Conservation (phyloP, 352 stramenopile species). For the Globisporangium cederbergense region DNA sequence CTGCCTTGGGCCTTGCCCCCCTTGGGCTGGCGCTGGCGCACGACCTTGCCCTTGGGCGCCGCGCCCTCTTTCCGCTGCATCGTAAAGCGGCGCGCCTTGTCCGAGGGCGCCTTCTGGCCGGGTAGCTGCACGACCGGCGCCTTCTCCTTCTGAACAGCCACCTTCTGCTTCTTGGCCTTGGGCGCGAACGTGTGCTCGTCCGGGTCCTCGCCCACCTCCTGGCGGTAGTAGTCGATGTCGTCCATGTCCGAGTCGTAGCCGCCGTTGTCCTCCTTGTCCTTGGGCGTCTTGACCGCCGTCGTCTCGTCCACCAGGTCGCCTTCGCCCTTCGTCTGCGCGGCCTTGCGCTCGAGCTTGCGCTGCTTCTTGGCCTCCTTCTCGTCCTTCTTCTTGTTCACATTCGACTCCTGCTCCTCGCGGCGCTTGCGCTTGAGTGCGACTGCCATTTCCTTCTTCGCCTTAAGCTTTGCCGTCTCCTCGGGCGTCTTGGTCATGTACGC, state of each 20-base stretch:
- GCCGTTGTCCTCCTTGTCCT: conserved; percentile 17
- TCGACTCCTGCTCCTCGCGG: conserved; percentile 85
- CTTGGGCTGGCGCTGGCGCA: conserved; percentile 54
- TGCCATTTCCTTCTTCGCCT: conserved; percentile 72
- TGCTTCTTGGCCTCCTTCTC: conserved; percentile 76
- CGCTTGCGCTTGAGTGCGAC: conserved; percentile 79
- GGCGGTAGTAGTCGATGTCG: conserved; percentile 80
- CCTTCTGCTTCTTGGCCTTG: conserved; percentile 48
- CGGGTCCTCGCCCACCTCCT: conserved; percentile 78
- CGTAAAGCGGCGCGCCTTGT: conserved; percentile 62
- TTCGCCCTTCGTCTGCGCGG: conserved; percentile 36
- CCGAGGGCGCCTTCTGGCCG: conserved; percentile 57
- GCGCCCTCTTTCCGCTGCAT: conserved; percentile 24
- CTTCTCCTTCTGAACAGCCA: conserved; percentile 16
- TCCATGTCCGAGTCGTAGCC: conserved; percentile 67
- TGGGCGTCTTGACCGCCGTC: conserved; percentile 21
- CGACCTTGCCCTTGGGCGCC: conserved; percentile 50
- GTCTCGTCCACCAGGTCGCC: conserved; percentile 45
- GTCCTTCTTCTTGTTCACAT: conserved; percentile 88
- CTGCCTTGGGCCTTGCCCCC: conserved; percentile 24
- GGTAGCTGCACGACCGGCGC: conserved; percentile 35
- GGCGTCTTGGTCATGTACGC: conserved; percentile 88
- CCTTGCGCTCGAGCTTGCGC: conserved; percentile 61
- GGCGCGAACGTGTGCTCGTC: conserved; percentile 80
- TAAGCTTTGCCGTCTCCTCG: conserved; percentile 74